Conservation (phyloP, 1,139 yeast genomes). For the Yamadazyma triangularis region DNA sequence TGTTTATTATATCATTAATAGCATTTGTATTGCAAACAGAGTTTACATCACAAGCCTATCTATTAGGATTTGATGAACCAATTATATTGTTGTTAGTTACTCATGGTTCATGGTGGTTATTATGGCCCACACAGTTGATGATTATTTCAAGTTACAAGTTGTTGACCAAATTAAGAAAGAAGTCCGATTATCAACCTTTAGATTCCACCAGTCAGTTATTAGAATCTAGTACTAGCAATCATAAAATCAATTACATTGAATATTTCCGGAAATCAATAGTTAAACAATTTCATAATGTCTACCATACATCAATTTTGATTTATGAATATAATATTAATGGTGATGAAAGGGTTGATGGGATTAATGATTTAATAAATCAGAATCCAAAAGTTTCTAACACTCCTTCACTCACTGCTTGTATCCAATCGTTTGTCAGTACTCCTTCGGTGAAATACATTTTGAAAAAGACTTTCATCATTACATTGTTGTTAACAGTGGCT, state of each 20-base stretch:
- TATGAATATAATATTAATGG: slow-evolving; percentile 38
- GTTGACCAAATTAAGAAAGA: slow-evolving; percentile 4
- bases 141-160: slow-evolving; percentile 38
- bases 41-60: slow-evolving; percentile 67
- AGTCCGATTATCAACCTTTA: slow-evolving; percentile 24
- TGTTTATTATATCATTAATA: slow-evolving; percentile 57
- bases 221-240: slow-evolving; percentile 6
- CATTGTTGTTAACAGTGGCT: slow-evolving; percentile 64
- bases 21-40: slow-evolving; percentile 80
- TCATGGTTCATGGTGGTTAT: slow-evolving; percentile 73
- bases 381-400: slow-evolving; percentile 40
- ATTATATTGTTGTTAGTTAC: slow-evolving; percentile 62
- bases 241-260: slow-evolving; percentile 16
- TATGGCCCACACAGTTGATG: slow-evolving; percentile 73
- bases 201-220: slow-evolving; percentile 13
- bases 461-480: slow-evolving; percentile 39
- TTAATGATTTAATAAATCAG: slow-evolving; percentile 32
- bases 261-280: slow-evolving; percentile 41
- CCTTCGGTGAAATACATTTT: slow-evolving; percentile 48
- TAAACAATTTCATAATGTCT: slow-evolving; percentile 47
- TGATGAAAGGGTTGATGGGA: slow-evolving; percentile 31
- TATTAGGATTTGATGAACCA: slow-evolving; percentile 62
- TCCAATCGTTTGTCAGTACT: slow-evolving; percentile 33
- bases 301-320: slow-evolving; percentile 47
- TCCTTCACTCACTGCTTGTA: slow-evolving; percentile 32